Evolutionary conservation across 176 grass and related monocot genomes (phyloP).

Genomic region (Leersia perrieri): DNA sequence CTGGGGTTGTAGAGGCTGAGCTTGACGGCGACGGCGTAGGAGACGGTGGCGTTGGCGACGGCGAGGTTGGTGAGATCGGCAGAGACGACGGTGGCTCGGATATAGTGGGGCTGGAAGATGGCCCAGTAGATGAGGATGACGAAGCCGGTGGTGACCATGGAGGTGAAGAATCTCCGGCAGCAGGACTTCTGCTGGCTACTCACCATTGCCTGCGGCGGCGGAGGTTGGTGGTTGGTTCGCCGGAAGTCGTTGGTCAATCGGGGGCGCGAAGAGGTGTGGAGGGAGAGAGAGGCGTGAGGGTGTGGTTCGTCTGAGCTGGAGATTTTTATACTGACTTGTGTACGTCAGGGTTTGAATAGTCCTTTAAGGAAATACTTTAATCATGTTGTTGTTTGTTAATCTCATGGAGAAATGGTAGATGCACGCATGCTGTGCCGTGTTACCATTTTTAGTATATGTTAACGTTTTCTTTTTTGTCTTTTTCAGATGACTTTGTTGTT

Average conservation of each 20-base stretch:
- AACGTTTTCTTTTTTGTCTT: no score
- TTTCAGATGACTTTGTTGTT: no score
- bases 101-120: slow-evolving; percentile 53
- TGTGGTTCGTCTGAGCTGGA: not conserved
- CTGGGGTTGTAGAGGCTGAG: slow-evolving; percentile 60
- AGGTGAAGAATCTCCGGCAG: not conserved
- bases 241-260: not conserved
- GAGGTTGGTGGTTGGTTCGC: not conserved
- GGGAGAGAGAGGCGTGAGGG: not conserved
- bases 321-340: not conserved
- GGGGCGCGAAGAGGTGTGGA: no score
- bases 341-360: no score
- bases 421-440: no score
- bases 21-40: slow-evolving; percentile 41
- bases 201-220: not conserved
- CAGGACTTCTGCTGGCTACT: not conserved
- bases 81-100: slow-evolving; percentile 44
- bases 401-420: no score
- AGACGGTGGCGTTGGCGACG: slow-evolving; percentile 31
- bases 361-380: no score
- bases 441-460: no score
- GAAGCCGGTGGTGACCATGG: not conserved
- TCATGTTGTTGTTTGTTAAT: no score
- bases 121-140: slow-evolving; percentile 44
- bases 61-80: slow-evolving; percentile 51